Percentiles rank a stretch among this genome's conserved stretches.
Evolutionary conservation across 75 land plant species (phyloP).

Genomic region (Isoetes taiwanensis): DNA sequence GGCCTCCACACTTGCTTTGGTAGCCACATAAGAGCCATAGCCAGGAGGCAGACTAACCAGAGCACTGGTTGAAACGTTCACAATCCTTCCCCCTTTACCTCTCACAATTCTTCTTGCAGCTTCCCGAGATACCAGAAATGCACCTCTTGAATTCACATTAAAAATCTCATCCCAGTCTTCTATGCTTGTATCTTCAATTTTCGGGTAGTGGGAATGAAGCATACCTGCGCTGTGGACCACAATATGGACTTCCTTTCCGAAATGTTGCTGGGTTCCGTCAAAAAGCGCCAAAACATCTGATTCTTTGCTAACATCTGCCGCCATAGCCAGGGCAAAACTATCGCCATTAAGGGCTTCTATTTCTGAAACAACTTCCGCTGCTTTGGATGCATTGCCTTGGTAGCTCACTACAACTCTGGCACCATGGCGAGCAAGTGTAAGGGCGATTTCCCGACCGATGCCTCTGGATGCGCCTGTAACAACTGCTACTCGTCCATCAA

Average conservation of each 20-base stretch:
- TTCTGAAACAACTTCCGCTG: conserved; percentile 30
- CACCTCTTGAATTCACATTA: conserved; percentile 33
- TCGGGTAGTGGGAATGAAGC: conserved; percentile 23
- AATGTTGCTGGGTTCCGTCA: conserved; percentile 33
- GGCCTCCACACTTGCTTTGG: conserved; percentile 56
- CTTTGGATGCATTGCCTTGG: conserved; percentile 27
- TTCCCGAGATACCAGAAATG: conserved; percentile 38
- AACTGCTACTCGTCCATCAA: conserved; percentile 46
- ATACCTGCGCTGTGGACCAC: conserved; percentile 52
- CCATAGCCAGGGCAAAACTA: conserved; percentile 10
- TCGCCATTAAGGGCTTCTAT: conserved; percentile 13
- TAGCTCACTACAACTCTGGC: conserved; percentile 47
- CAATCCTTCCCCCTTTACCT: conserved; percentile 48
- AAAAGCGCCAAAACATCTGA: conserved; percentile 43
- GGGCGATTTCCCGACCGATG: conserved; percentile 43
- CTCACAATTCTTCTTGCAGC: conserved; percentile 38
- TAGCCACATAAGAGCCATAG: conserved; percentile 39
- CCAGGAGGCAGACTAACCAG: conserved; percentile 30
- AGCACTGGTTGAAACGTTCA: conserved; percentile 24
- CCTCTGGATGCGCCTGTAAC: conserved; percentile 77
- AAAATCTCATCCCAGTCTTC: conserved; percentile 37
- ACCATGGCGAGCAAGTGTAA: conserved; percentile 44
- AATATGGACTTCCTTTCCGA: conserved; percentile 29
- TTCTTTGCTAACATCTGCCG: conserved; percentile 36
- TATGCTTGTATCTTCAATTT: conserved; percentile 24